Percentiles rank a stretch among this genome's conserved stretches.
These are phyloP conservation scores for Rosa persica DNA, from an alignment of 306 rosid species.

Conservation along the genomic window DNA sequence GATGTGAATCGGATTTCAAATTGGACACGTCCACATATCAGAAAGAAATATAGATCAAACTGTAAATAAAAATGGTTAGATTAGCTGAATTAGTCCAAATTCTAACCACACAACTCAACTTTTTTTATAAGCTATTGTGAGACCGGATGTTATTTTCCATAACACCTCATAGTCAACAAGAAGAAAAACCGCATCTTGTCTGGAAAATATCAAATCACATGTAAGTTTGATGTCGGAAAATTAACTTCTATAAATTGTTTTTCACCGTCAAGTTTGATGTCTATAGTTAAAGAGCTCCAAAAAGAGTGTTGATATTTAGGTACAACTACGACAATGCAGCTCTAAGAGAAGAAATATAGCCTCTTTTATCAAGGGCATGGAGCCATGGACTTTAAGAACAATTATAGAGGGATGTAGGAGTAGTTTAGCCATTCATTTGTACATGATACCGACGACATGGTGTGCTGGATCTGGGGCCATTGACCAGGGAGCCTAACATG, in stretches of 20 bases:
- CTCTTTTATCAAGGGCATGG: too few relatives aligned
- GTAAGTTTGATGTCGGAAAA: neutral
- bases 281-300: neutral
- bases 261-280: neutral
- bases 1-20: too few relatives aligned
- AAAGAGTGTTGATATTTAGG: neutral
- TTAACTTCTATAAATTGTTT: neutral
- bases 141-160: too few relatives aligned
- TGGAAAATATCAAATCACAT: too few relatives aligned
- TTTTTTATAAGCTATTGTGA: too few relatives aligned
- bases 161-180: too few relatives aligned
- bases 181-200: too few relatives aligned
- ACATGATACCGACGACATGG: conserved; percentile 8
- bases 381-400: neutral
- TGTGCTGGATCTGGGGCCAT: conserved; percentile 21
- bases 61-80: too few relatives aligned
- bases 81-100: too few relatives aligned
- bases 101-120: too few relatives aligned
- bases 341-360: neutral
- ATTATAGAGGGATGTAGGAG: neutral
- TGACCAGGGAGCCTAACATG: neutral
- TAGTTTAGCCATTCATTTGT: neutral
- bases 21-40: too few relatives aligned
- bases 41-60: too few relatives aligned
- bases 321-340: neutral